Evolutionary conservation across 2,329 filamentous ascomycete genomes (phyloP), one percentile per base, ranked within the genome.

Genomic region (Trichoderma sp.): DNA sequence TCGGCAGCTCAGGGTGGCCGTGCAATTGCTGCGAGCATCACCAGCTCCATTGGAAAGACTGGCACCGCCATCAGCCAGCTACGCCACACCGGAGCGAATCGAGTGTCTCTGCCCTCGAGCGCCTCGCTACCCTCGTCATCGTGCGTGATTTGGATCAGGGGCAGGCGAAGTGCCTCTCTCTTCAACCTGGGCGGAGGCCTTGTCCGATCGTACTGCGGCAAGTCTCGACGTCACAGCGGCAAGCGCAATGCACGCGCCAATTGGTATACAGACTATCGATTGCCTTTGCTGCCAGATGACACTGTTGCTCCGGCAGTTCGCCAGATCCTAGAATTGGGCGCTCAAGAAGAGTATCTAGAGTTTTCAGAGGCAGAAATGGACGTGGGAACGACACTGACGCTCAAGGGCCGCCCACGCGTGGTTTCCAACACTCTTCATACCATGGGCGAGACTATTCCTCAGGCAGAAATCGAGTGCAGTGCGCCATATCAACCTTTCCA

Each of bases 401-500:
- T 83, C 70, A 83, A 81, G 72, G 78, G 77, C 65, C 79, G 78
- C 71, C 73, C 79, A 50, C 74, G 76, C 64, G 77, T 74, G 73
- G 74, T 56, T 76, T 74, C 59, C 73, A 80, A 77, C 74, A 57
- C 61, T 13, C 61, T 65, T 25, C 61, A 65, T 48, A 81, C 78
- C 66, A 85, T 82, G 76, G 90, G 82, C 78, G 92, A 80, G 76
- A 91, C 81, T 76, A 94, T 87, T 67, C 88, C 88, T 1, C 87
- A 90, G 71, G 93, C 92, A 6, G 94, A 97, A 81, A 96, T 97
- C 71, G 95, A 99, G 76, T 97, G 94, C 1, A 97, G 94, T 75
- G 92, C 94, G 5, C 93, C 94, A 2, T 98, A 97, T 74, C 94
- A 97, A 74, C 94, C 95, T 1, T 97, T 98, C 81, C 94, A 98